phyloP scores from a whole-genome alignment of 148 eudicot genomes.

The Suaeda aralocaspica region DNA sequence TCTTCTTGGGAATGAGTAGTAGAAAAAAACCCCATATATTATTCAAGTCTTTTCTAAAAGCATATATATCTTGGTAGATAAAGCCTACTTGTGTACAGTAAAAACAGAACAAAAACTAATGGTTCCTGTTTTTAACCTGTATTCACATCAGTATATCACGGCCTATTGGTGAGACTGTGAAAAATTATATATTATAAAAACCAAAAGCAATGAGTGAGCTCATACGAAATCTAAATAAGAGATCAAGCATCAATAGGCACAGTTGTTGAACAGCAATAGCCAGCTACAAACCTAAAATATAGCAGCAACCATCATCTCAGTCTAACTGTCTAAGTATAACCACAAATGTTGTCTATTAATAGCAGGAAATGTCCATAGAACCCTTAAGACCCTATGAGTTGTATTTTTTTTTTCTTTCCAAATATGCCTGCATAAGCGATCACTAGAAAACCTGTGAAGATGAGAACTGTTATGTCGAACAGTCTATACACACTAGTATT shows the following conservation, averaged over 20 bases:
- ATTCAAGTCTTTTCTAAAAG: background rate
- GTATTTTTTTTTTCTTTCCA: background rate
- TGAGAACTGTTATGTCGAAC: background rate
- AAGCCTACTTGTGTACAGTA: background rate
- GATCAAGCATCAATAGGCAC: background rate
- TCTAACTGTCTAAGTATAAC: background rate
- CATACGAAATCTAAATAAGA: background rate
- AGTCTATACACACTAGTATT: too few species aligned
- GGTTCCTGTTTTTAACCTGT: background rate
- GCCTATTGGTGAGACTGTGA: background rate
- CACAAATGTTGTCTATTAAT: background rate
- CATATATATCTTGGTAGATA: background rate
- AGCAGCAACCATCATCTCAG: background rate
- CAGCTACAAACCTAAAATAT: background rate
- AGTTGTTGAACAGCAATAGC: background rate
- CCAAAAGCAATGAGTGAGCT: background rate
- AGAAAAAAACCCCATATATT: background rate
- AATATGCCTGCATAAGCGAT: background rate
- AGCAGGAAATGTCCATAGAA: background rate
- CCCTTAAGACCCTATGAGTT: background rate
- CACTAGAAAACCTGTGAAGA: background rate
- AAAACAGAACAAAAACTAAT: background rate
- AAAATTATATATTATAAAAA: background rate
- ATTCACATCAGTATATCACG: background rate
- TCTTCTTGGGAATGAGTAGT: background rate